Evolutionary conservation across 345 rosid genomes (phyloP).

Genomic region (Abelmoschus esculentus): DNA sequence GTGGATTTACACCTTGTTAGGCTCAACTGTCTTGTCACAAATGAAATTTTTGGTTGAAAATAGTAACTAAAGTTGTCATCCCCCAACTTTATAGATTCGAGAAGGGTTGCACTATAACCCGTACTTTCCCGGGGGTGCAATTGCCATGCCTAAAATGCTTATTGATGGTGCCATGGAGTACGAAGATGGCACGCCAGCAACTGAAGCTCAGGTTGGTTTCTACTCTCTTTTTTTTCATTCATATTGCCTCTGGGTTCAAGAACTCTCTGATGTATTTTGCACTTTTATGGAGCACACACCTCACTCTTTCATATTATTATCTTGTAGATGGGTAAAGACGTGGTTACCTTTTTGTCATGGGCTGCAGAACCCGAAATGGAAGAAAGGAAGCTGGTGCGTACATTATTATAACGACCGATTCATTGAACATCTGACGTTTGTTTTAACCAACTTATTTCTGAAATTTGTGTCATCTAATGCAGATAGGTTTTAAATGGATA

Average conservation of each 20-base stretch:
- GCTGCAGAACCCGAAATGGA: conserved; percentile 99
- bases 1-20: background rate
- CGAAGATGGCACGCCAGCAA: conserved; percentile 95
- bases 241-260: background rate
- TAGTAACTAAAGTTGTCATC: background rate
- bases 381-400: conserved; percentile 84
- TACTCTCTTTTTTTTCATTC: background rate
- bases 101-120: conserved; percentile 97
- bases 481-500: conserved; percentile 99
- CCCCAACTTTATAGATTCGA: conserved; percentile 47
- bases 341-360: conserved; percentile 84
- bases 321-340: conserved; percentile 97
- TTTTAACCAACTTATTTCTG: background rate
- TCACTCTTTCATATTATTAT: background rate
- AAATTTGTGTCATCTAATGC: conserved; percentile 17
- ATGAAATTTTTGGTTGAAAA: background rate
- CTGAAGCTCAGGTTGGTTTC: conserved; percentile 86
- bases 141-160: conserved; percentile 99
- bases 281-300: conserved; percentile 2
- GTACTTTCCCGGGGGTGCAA: conserved; percentile 99
- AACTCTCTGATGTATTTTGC: background rate
- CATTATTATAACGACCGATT: background rate
- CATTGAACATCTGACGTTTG: background rate
- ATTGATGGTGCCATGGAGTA: conserved; percentile 95
- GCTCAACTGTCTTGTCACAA: background rate